These are phyloP conservation scores for Hanseniaspora sp. DNA, from an alignment of 1,139 yeast species.

Conservation along the genomic window DNA sequence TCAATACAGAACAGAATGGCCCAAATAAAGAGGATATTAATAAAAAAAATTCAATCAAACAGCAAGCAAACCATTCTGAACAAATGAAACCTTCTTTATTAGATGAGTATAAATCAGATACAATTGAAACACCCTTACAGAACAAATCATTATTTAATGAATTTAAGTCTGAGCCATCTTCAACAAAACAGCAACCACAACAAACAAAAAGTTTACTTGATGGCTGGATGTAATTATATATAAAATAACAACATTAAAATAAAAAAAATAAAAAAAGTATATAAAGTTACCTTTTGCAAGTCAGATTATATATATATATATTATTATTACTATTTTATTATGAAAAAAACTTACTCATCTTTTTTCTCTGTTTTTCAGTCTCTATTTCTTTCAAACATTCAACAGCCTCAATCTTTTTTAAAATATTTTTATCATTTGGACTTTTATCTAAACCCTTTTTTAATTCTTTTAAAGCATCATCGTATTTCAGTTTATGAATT, in stretches of 20 bases:
- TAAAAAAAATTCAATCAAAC: too few species aligned
- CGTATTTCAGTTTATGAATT: conserved; percentile 35
- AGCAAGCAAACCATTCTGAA: not conserved
- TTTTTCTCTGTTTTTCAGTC: conserved; percentile 42
- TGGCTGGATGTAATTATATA: conserved; percentile 13
- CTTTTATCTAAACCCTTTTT: conserved; percentile 36
- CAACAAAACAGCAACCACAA: not conserved
- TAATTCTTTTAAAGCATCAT: conserved; percentile 42
- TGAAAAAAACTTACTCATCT: conserved; percentile 48
- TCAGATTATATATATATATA: too few species aligned
- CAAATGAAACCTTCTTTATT: not conserved
- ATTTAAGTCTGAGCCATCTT: not conserved
- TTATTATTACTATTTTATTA: conserved; percentile 12
- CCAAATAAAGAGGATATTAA: not conserved
- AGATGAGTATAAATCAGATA: not conserved
- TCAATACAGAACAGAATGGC: not conserved
- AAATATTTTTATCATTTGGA: conserved; percentile 44
- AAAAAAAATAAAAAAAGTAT: too few species aligned
- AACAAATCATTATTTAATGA: not conserved
- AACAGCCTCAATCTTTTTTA: conserved; percentile 35
- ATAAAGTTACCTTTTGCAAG: too few species aligned
- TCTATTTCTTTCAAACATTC: conserved; percentile 34
- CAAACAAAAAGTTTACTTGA: conserved; percentile 11
- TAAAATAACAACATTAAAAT: too few species aligned
- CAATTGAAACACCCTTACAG: not conserved